Conservation (phyloP, 2,329 filamentous ascomycete species). For the Beauveria sp. region DNA sequence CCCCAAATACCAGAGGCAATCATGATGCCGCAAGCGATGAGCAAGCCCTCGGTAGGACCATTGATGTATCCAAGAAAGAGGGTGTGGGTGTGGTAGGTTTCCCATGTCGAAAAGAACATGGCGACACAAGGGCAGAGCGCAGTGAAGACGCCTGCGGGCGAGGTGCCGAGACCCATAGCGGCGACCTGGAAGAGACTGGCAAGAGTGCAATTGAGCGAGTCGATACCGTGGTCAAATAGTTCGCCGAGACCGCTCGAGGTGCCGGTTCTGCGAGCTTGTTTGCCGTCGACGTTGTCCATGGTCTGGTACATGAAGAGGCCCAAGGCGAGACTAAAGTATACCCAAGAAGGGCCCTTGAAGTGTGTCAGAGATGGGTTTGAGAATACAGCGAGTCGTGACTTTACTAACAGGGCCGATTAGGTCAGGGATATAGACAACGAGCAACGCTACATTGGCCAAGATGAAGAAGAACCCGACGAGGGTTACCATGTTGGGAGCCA, state of each 20-base stretch:
- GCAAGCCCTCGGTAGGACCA: slow-evolving; percentile 88
- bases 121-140: slow-evolving; percentile 84
- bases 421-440: slow-evolving; percentile 81
- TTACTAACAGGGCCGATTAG: slow-evolving; percentile 73
- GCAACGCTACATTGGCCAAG: slow-evolving; percentile 65
- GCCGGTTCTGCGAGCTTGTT: slow-evolving; percentile 89
- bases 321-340: slow-evolving; percentile 93
- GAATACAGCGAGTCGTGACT: neutral
- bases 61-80: slow-evolving; percentile 95
- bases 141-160: slow-evolving; percentile 80
- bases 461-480: slow-evolving; percentile 93
- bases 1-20: slow-evolving; percentile 80
- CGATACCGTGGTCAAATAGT: slow-evolving; percentile 97
- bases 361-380: neutral
- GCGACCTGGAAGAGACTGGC: slow-evolving; percentile 85
- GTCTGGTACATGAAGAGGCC: slow-evolving; percentile 99
- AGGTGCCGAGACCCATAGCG: slow-evolving; percentile 84
- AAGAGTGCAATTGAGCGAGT: slow-evolving; percentile 94
- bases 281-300: slow-evolving; percentile 98
- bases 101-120: slow-evolving; percentile 99
- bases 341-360: slow-evolving; percentile 70
- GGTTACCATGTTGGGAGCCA: slow-evolving; percentile 97
- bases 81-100: slow-evolving; percentile 97
- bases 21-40: slow-evolving; percentile 85
- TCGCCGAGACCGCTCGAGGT: slow-evolving; percentile 93